These are phyloP conservation scores for Aotearoamyces nothofagi DNA, from an alignment of 2,329 filamentous ascomycete genomes.

Conservation along the genomic window DNA sequence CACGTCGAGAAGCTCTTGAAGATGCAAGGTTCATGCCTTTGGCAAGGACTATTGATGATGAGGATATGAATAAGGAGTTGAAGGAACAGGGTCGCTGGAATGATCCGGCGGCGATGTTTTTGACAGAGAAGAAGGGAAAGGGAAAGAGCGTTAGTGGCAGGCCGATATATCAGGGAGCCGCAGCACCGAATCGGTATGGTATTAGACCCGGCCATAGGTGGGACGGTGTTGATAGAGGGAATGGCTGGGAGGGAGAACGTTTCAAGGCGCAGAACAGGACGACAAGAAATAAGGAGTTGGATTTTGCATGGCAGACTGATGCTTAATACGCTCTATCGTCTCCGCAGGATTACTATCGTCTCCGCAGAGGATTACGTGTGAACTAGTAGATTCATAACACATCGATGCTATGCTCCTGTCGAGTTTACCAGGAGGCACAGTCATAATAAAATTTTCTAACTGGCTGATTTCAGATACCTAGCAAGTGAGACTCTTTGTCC, in stretches of 20 bases:
- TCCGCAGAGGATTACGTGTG: too few relatives aligned
- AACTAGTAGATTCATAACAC: too few relatives aligned
- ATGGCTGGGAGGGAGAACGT: conserved; percentile 85
- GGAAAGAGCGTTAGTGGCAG: conserved; percentile 13
- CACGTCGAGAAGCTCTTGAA: conserved; percentile 50
- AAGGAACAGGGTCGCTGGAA: conserved; percentile 74
- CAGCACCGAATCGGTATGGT: conserved; percentile 82
- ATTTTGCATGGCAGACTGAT: conserved; percentile 96
- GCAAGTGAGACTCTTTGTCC: too few relatives aligned
- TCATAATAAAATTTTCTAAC: too few relatives aligned
- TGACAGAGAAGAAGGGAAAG: conserved; percentile 30
- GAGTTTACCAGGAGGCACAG: too few relatives aligned
- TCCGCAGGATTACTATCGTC: too few relatives aligned
- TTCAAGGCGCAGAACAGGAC: conserved; percentile 76
- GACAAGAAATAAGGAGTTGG: conserved; percentile 61
- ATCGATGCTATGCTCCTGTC: too few relatives aligned
- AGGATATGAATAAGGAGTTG: conserved; percentile 70
- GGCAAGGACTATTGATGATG: conserved; percentile 70
- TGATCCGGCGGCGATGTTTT: conserved; percentile 76
- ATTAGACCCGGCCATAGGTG: conserved; percentile 86
- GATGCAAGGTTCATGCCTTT: conserved; percentile 75
- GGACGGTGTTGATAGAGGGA: conserved; percentile 92
- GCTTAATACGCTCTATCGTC: conserved; percentile 49
- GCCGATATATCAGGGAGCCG: conserved; percentile 57
- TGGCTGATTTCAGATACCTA: too few relatives aligned